Percentiles rank a stretch among this genome's conserved stretches.
Conservation (phyloP, 495 filamentous ascomycete genomes). For the Elasticomyces elasticus region DNA sequence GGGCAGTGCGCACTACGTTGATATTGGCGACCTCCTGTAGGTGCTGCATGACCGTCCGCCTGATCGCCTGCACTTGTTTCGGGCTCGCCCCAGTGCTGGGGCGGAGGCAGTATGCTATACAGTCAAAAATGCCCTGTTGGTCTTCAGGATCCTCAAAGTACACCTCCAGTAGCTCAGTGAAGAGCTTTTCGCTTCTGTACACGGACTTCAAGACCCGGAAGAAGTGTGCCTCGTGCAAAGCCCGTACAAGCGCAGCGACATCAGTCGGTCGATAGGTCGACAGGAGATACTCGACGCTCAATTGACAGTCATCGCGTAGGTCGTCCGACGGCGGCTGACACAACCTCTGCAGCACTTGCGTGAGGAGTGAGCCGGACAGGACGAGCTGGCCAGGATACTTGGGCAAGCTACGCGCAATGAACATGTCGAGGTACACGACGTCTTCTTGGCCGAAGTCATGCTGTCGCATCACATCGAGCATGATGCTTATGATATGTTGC, state of each 20-base stretch:
- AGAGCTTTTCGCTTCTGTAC: conserved; percentile 72
- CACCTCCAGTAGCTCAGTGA: conserved; percentile 62
- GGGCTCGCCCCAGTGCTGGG: conserved; percentile 58
- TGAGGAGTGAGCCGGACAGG: conserved; percentile 72
- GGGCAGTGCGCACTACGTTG: conserved; percentile 58
- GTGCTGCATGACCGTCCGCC: conserved; percentile 58
- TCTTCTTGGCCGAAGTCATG: conserved; percentile 64
- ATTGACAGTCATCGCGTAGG: conserved; percentile 84
- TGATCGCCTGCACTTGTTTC: conserved; percentile 66
- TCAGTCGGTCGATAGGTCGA: conserved; percentile 89
- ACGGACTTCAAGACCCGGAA: conserved; percentile 89
- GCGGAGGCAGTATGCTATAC: conserved; percentile 69
- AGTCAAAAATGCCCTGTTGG: conserved; percentile 61
- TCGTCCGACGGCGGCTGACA: conserved; percentile 75
- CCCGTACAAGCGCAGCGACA: conserved; percentile 58
- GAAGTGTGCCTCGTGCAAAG: conserved; percentile 73
- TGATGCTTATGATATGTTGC: conserved; percentile 79
- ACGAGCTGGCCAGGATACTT: conserved; percentile 96
- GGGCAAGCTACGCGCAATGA: conserved; percentile 86
- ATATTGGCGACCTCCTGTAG: conserved; percentile 59
- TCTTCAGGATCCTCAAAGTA: conserved; percentile 82
- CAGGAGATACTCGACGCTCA: conserved; percentile 89
- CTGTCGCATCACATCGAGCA: conserved; percentile 77
- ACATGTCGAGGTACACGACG: conserved; percentile 94
- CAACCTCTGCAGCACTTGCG: conserved; percentile 68